Evolutionary conservation across 768 basidiomycete species (phyloP), one percentile per base, ranked within the genome.

Genomic region (Scleroderma bovista): DNA sequence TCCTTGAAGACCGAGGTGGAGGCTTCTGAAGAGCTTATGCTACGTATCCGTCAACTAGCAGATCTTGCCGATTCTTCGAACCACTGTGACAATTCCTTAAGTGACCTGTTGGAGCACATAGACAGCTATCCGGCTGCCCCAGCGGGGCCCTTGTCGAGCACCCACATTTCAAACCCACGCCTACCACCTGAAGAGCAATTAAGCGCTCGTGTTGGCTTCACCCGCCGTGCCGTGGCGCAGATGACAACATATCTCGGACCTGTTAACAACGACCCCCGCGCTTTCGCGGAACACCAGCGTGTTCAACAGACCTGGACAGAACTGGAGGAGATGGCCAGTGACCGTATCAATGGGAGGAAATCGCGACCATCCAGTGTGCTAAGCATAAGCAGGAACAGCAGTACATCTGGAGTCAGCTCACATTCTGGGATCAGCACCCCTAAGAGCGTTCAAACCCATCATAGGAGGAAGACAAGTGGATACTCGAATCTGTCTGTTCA

Each of bases 21-120:
- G 20, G 72, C 63, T 16, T 76, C 81, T 34, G 62, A 65, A 39
- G 68, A 70, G 3, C 60, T 81, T 41, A 65, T 88, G 59, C 67
- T 72, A 29, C 75, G 73, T 39, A 62, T 89, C 22, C 68, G 76
- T 46, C 68, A 67, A 33, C 68, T 93, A n/a, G 78, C 75, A 10
- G 67, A 72, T n/a, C 68, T 92, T 43, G 66, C 73, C 6, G 66
- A 72, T 19, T 60, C 70, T 32, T 63, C 85, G 9, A 72, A 72
- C 23, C 60, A 63, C 17, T 90, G 88, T 56, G 91, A 94, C 61
- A 69, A 73, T n/a, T 79, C 83, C 19, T 72, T 93, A 39, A 93
- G 91, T 57, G 88, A 93, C 63, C 72, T 93, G 5, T 70, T 94
- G 41, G 88, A 92, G 59, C 88, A 92, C 59, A 75, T 92, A 47